Conservation (phyloP, 441 rosid genomes). For the Capsella rubella region DNA sequence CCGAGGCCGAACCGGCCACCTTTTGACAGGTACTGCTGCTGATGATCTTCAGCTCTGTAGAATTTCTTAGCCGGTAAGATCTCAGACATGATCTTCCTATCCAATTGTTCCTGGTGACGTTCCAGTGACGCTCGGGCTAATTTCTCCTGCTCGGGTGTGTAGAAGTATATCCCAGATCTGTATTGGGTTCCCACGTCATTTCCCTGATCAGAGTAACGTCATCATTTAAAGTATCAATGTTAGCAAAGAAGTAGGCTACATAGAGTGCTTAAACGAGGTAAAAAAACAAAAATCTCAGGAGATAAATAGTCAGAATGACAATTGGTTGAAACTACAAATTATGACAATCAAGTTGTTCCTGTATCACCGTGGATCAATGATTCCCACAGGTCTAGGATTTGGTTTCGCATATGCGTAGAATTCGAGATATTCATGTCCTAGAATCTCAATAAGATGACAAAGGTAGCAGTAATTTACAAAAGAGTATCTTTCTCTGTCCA, state of each 20-base stretch:
- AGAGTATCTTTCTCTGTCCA: not conserved
- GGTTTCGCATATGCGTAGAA: not conserved
- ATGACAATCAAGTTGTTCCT: not conserved
- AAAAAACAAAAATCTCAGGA: not conserved
- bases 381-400: not conserved
- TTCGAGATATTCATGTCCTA: not conserved
- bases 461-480: not conserved
- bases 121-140: conserved; percentile 70
- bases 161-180: conserved; percentile 87
- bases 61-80: conserved; percentile 88
- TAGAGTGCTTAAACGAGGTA: not conserved
- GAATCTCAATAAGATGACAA: conserved; percentile 5
- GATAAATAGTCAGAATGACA: not conserved
- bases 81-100: conserved; percentile 80
- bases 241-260: not conserved
- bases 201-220: conserved; percentile 56
- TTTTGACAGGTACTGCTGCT: conserved; percentile 87
- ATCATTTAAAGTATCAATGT: not conserved
- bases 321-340: no score
- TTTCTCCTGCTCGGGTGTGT: conserved; percentile 87
- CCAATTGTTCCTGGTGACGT: conserved; percentile 63
- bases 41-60: conserved; percentile 87
- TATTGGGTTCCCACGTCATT: conserved; percentile 90
- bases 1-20: conserved; percentile 81
- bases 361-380: not conserved